Conservation (phyloP, 805 yeast genomes). For the Zygosaccharomyces siamensis region DNA sequence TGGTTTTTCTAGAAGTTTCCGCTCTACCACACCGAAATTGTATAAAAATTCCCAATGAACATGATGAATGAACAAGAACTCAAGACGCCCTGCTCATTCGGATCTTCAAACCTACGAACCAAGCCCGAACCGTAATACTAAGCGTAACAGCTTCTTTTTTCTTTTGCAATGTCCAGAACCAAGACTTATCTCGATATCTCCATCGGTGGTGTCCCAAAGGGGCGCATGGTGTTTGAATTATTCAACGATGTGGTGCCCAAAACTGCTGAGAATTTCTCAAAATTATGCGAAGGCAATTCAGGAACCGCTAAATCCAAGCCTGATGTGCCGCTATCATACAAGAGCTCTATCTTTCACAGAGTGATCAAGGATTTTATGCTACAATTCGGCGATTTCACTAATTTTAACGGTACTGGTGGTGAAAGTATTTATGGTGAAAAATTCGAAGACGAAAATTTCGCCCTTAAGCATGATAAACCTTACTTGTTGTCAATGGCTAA, state of each 20-base stretch:
- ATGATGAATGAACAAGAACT: neutral
- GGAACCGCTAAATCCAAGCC: conserved; percentile 40
- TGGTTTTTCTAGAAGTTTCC: conserved; percentile 5
- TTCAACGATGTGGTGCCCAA: conserved; percentile 72
- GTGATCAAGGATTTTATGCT: conserved; percentile 86
- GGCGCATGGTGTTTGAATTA: conserved; percentile 76
- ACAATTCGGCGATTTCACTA: conserved; percentile 93
- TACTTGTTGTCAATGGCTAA: conserved; percentile 94
- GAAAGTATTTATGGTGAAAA: conserved; percentile 79
- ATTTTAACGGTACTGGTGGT: conserved; percentile 70
- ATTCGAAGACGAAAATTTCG: conserved; percentile 87
- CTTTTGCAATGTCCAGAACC: conserved; percentile 29
- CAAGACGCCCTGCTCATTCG: neutral
- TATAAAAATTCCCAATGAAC: neutral
- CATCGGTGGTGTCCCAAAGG: conserved; percentile 62
- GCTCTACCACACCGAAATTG: conserved; percentile 1
- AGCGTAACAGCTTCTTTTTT: neutral
- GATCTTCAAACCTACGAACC: no score
- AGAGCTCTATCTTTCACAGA: conserved; percentile 88
- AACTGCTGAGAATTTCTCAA: conserved; percentile 86
- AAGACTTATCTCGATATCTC: conserved; percentile 76
- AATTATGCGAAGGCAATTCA: conserved; percentile 80
- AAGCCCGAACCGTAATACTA: neutral
- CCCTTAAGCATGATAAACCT: conserved; percentile 71
- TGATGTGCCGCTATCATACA: conserved; percentile 58